Percentiles rank a stretch among this genome's conserved stretches.
These are phyloP conservation scores for Colletotrichum cereale DNA, from an alignment of 2,329 filamentous ascomycete genomes.

Conservation along the genomic window DNA sequence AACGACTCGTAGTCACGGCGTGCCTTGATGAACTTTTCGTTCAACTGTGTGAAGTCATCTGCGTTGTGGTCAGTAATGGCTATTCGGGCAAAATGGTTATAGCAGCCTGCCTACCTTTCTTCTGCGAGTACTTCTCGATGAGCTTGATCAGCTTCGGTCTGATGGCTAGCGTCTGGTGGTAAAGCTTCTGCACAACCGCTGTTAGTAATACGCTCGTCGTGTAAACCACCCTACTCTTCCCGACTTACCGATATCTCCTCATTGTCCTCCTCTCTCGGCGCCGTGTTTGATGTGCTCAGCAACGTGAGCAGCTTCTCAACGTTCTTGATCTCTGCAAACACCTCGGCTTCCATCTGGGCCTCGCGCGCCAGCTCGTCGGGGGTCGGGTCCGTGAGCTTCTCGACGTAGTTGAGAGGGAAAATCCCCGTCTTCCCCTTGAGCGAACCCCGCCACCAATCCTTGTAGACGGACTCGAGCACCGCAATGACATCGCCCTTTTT, in stretches of 20 bases:
- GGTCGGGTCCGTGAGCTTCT: conserved; percentile 95
- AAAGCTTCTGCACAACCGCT: conserved; percentile 69
- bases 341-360: conserved; percentile 89
- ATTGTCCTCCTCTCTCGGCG: conserved; percentile 88
- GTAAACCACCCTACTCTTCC: not conserved
- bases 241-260: conserved; percentile 90
- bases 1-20: conserved; percentile 95
- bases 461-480: conserved; percentile 96
- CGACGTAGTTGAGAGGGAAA: conserved; percentile 98
- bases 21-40: conserved; percentile 99
- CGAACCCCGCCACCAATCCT: conserved; percentile 99
- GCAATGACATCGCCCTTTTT: conserved; percentile 97
- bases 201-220: not conserved
- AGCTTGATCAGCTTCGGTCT: conserved; percentile 96
- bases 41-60: conserved; percentile 99
- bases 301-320: conserved; percentile 83
- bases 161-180: conserved; percentile 94
- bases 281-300: conserved; percentile 86
- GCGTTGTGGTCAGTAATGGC: conserved; percentile 8
- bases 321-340: conserved; percentile 75
- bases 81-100: not conserved
- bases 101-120: conserved; percentile 77
- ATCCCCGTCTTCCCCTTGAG: conserved; percentile 95
- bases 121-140: conserved; percentile 99
- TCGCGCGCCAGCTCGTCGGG: conserved; percentile 94